phyloP scores from a whole-genome alignment of 2,329 filamentous ascomycete genomes.

The Botrytis aclada region DNA sequence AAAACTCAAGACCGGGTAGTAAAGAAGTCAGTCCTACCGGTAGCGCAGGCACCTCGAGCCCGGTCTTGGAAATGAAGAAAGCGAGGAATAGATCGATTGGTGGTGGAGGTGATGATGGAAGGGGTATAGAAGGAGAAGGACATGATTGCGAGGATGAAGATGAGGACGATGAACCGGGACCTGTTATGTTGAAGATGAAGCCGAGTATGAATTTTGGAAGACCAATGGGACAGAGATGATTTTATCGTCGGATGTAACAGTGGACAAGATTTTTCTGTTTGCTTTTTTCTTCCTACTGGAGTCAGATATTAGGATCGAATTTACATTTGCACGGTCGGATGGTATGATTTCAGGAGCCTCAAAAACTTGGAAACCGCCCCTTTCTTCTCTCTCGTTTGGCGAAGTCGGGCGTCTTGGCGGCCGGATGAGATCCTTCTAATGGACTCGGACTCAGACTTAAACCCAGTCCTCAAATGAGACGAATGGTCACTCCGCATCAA shows the following conservation, averaged over 20 bases:
- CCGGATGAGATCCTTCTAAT: neutral
- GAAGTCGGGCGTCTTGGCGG: neutral
- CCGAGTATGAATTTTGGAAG: conserved; percentile 32
- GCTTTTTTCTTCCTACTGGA: neutral
- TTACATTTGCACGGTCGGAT: neutral
- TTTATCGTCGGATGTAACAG: neutral
- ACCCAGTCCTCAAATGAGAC: neutral
- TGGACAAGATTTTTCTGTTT: neutral
- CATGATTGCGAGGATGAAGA: conserved; percentile 8
- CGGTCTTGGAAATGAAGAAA: conserved; percentile 17
- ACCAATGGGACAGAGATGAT: conserved; percentile 26
- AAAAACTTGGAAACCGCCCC: neutral
- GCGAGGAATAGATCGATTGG: neutral
- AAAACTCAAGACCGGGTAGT: conserved; percentile 21
- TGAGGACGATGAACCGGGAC: conserved; percentile 19
- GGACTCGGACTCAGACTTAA: neutral
- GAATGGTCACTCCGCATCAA: neutral
- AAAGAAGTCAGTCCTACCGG: conserved; percentile 15
- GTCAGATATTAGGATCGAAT: neutral
- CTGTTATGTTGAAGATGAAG: conserved; percentile 29
- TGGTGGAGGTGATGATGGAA: conserved; percentile 1
- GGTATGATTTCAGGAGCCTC: neutral
- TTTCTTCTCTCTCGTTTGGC: neutral
- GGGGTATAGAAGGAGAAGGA: conserved; percentile 20
- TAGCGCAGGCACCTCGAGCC: conserved; percentile 4